Evolutionary conservation across 106 monocot genomes (phyloP).

Genomic region (Ottelia alismoides): DNA sequence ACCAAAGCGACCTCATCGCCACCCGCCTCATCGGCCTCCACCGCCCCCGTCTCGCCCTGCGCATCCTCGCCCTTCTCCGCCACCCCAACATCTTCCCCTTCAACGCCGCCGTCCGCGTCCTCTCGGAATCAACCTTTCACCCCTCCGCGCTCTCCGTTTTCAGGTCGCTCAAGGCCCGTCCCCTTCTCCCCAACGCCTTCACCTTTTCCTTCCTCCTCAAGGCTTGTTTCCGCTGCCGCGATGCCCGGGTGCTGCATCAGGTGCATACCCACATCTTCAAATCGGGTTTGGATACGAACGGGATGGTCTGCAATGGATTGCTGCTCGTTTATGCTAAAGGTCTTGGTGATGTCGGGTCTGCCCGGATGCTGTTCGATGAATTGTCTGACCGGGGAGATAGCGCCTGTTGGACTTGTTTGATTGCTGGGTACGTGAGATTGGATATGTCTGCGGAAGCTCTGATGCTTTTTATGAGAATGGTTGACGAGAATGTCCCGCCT

Average conservation of each 20-base stretch:
- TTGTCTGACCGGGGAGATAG: constrained; percentile 6
- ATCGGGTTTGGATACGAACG: constrained; percentile 8
- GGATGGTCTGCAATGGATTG: constrained; percentile 15
- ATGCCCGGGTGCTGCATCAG: constrained; percentile 3
- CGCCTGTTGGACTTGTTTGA: constrained; percentile 22
- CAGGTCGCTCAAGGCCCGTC: constrained; percentile 12
- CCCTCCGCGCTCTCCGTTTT: constrained; percentile 24
- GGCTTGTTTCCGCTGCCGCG: constrained; percentile 9
- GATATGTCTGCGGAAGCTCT: constrained; percentile 8
- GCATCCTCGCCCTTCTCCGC: constrained; percentile 19
- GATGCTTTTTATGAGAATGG: constrained; percentile 18
- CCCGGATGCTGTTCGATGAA: constrained; percentile 20
- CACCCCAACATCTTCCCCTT: constrained; percentile 32
- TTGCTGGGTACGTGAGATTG: constrained; percentile 7
- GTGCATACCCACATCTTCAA: constrained; percentile 21
- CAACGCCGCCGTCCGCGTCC: constrained; percentile 36
- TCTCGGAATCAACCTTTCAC: constrained; percentile 15
- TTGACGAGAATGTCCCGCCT: constrained; percentile 3
- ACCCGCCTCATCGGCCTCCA: no score
- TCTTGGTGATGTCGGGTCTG: constrained; percentile 2
- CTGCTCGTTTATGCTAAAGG: constrained; percentile 18
- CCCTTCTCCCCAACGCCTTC: constrained; percentile 27
- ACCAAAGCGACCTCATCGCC: no score
- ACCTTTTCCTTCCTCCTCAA: constrained; percentile 41
- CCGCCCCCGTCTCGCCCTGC: constrained; percentile 10